These are phyloP conservation scores for Pascua guehoae DNA, from an alignment of 1,284 basidiomycete genomes.

Conservation along the genomic window DNA sequence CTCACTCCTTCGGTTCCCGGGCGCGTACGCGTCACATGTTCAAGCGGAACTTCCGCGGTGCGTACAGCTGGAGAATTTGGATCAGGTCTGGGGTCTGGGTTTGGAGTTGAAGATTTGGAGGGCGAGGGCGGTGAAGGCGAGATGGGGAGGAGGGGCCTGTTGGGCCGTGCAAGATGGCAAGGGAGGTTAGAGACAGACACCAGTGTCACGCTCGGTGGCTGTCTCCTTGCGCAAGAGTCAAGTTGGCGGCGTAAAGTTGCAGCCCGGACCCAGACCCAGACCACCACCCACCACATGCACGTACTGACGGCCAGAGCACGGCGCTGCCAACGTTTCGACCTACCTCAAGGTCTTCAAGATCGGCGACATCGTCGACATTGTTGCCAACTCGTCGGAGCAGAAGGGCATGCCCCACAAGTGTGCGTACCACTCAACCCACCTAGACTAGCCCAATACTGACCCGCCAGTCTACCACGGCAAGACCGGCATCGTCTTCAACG, in stretches of 20 bases:
- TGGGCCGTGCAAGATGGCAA: neutral
- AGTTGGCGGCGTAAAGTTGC: too few species aligned
- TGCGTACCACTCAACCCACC: too few species aligned
- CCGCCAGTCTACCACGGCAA: slow-evolving; percentile 51
- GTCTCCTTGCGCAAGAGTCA: neutral
- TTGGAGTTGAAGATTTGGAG: neutral
- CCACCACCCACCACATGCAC: neutral
- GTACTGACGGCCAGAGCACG: slow-evolving; percentile 64
- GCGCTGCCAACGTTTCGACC: slow-evolving; percentile 85
- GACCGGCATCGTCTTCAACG: slow-evolving; percentile 98
- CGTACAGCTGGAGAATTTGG: slow-evolving; percentile 30
- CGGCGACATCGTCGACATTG: slow-evolving; percentile 99
- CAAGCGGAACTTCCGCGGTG: slow-evolving; percentile 94
- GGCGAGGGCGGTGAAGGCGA: slow-evolving; percentile 1
- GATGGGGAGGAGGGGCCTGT: neutral
- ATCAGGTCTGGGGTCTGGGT: neutral
- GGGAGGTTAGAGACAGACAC: neutral
- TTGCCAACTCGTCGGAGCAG: slow-evolving; percentile 97
- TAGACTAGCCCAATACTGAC: neutral
- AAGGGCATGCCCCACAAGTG: slow-evolving; percentile 99
- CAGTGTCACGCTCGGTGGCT: neutral
- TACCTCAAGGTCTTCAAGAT: slow-evolving; percentile 90
- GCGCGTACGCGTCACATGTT: slow-evolving; percentile 99
- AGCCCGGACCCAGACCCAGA: neutral
- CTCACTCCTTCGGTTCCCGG: slow-evolving; percentile 99